These are phyloP conservation scores for Cerioporus squamosus DNA, from an alignment of 1,284 basidiomycete genomes.

Conservation along the genomic window DNA sequence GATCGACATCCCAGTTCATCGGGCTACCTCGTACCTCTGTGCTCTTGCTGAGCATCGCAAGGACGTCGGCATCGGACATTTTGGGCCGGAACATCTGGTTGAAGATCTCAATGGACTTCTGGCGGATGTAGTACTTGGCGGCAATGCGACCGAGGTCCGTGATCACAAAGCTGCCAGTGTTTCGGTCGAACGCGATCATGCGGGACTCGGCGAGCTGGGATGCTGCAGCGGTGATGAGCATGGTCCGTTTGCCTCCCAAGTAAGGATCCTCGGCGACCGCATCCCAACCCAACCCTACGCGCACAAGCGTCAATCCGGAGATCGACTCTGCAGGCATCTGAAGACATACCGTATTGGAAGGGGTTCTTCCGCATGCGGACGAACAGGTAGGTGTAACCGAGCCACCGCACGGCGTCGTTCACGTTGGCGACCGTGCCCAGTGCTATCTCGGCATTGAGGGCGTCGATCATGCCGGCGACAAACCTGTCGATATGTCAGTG, in stretches of 20 bases:
- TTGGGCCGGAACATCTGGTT: constrained; percentile 80
- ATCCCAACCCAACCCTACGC: constrained; percentile 82
- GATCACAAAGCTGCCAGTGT: constrained; percentile 67
- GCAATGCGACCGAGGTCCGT: constrained; percentile 95
- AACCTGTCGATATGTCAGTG: constrained; percentile 57
- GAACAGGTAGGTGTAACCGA: constrained; percentile 97
- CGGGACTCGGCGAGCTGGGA: constrained; percentile 71
- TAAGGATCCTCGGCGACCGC: constrained; percentile 78
- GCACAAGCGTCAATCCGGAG: background rate
- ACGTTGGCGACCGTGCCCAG: constrained; percentile 93
- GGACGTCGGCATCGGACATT: constrained; percentile 95
- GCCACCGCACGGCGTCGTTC: constrained; percentile 91
- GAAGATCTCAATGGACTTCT: constrained; percentile 90
- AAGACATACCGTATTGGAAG: constrained; percentile 76
- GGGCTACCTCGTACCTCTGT: constrained; percentile 70
- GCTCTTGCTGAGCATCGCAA: constrained; percentile 87
- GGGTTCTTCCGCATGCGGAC: constrained; percentile 97
- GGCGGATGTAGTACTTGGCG: constrained; percentile 94
- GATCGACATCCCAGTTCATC: background rate
- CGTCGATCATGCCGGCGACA: constrained; percentile 85
- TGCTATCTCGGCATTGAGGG: constrained; percentile 95
- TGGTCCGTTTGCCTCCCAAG: constrained; percentile 75
- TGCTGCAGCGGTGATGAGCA: constrained; percentile 77
- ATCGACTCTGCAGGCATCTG: background rate
- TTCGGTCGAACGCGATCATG: constrained; percentile 85